Percentiles rank a stretch among this genome's conserved stretches.
Conservation (phyloP, 345 rosid genomes). For the Hypericum androsaemum region DNA sequence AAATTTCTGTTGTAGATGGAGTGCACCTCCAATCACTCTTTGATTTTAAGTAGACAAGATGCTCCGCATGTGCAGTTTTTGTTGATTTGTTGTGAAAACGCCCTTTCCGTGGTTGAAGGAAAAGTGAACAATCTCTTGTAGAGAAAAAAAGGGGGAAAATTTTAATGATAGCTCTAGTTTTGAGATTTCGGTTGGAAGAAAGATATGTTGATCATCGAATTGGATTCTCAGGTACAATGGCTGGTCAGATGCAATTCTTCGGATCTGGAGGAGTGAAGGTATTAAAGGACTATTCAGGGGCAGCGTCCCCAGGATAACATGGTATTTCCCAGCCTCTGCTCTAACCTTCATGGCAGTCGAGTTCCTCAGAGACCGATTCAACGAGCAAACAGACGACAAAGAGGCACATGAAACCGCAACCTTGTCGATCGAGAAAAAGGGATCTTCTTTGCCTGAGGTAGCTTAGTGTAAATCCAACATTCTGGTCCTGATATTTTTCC, state of each 20-base stretch:
- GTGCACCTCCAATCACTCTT: too few relatives aligned
- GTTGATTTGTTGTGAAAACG: too few relatives aligned
- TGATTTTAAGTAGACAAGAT: too few relatives aligned
- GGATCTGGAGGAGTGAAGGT: slow-evolving; percentile 68
- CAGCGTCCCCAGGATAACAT: slow-evolving; percentile 80
- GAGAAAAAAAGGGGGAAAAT: too few relatives aligned
- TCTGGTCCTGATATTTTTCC: too few relatives aligned
- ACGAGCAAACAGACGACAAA: slow-evolving; percentile 25
- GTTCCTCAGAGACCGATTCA: slow-evolving; percentile 66
- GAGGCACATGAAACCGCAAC: slow-evolving; percentile 25
- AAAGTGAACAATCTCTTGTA: too few relatives aligned
- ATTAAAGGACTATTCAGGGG: slow-evolving; percentile 69
- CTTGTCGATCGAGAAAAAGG: slow-evolving; percentile 46
- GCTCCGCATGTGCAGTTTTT: too few relatives aligned
- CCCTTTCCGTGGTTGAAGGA: too few relatives aligned
- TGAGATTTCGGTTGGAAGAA: background rate
- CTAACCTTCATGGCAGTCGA: slow-evolving; percentile 97
- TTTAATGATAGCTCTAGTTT: background rate
- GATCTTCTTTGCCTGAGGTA: slow-evolving; percentile 34
- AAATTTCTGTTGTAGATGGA: too few relatives aligned
- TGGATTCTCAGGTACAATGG: slow-evolving; percentile 50
- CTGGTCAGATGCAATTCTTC: slow-evolving; percentile 63
- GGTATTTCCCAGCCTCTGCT: slow-evolving; percentile 95
- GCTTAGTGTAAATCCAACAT: slow-evolving; percentile 11
- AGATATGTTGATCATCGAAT: background rate